A percentile compares a stretch with the other conserved stretches of the same genome.
phyloP scores from a whole-genome alignment of 345 rosid genomes.

The Syzygium oleosum region DNA sequence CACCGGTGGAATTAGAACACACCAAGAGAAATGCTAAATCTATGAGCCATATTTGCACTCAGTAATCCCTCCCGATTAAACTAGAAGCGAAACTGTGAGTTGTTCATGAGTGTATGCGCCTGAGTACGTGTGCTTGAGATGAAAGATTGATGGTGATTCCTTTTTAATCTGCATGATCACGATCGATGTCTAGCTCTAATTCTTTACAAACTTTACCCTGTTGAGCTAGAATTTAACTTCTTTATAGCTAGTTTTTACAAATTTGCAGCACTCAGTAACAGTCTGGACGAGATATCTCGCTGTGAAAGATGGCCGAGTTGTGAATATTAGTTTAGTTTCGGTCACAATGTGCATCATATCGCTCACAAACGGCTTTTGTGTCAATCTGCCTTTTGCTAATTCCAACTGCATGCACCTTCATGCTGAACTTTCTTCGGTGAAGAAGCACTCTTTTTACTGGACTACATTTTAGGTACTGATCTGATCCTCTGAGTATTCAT shows the following conservation, averaged over 20 bases:
- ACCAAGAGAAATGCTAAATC: background rate
- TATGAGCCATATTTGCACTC: background rate
- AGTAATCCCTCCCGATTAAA: background rate
- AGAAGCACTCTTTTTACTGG: background rate
- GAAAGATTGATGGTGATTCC: background rate
- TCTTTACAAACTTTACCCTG: background rate
- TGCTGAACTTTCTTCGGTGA: background rate
- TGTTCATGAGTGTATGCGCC: background rate
- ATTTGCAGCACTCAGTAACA: background rate
- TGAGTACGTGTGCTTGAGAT: background rate
- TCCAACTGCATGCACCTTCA: background rate
- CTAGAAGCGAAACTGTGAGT: background rate
- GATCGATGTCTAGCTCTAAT: background rate
- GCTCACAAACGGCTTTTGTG: background rate
- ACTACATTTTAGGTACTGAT: background rate
- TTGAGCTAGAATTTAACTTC: background rate
- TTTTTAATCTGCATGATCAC: background rate
- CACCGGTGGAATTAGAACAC: background rate
- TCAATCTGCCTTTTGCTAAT: background rate
- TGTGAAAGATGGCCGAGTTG: background rate
- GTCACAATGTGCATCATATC: background rate
- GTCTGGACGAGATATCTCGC: background rate
- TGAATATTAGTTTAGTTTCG: background rate
- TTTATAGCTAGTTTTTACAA: background rate
- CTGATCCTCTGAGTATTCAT: background rate